These are phyloP conservation scores for Lagenaria siceraria DNA, from an alignment of 306 rosid genomes.

Conservation along the genomic window DNA sequence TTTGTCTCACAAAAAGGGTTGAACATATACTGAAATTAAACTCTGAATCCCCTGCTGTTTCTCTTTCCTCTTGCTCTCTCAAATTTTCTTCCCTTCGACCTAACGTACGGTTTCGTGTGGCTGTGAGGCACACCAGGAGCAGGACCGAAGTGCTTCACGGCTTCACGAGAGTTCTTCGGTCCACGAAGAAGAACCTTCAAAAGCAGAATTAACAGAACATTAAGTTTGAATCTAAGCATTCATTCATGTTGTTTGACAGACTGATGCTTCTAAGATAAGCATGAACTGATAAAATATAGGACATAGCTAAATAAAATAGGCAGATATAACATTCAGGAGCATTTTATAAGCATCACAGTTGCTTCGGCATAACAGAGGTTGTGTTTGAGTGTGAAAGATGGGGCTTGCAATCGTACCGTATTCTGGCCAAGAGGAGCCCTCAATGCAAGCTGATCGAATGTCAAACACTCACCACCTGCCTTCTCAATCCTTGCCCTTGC, in stretches of 20 bases:
- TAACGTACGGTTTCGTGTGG: conserved; percentile 55
- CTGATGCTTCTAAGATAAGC: neutral
- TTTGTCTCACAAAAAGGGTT: neutral
- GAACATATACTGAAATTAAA: conserved; percentile 11
- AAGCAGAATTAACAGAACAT: neutral
- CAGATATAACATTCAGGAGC: neutral
- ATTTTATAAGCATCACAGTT: neutral
- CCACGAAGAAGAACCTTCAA: conserved; percentile 52
- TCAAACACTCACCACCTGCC: conserved; percentile 75
- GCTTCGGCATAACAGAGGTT: neutral
- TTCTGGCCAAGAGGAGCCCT: conserved; percentile 65
- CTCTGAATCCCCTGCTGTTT: conserved; percentile 48
- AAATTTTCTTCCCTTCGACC: conserved; percentile 49
- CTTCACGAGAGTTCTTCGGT: conserved; percentile 52
- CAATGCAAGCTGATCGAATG: conserved; percentile 64
- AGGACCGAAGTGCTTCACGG: conserved; percentile 59
- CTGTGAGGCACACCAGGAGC: conserved; percentile 78
- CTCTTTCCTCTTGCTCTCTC: conserved; percentile 64
- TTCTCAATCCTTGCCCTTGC: conserved; percentile 76
- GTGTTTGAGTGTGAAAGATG: neutral
- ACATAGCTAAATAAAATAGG: neutral
- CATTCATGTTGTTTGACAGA: neutral
- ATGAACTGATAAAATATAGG: neutral
- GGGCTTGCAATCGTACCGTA: conserved; percentile 25
- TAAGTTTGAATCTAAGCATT: neutral